A percentile compares a stretch with the other conserved stretches of the same genome.
phyloP scores from a whole-genome alignment of 495 filamentous ascomycete species.

The Hypoxylon fuscum region DNA sequence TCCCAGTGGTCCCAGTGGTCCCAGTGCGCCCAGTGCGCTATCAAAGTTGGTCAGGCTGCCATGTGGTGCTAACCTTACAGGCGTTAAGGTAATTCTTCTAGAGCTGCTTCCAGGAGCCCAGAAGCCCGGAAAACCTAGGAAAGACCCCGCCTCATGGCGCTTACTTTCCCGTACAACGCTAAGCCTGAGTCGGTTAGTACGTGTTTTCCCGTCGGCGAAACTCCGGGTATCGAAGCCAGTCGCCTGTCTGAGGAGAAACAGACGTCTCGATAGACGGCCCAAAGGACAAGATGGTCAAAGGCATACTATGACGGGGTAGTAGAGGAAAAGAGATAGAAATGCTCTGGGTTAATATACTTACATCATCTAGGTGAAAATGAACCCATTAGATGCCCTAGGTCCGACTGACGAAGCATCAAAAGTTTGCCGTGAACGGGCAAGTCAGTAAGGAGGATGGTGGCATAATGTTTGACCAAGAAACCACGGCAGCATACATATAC shows the following conservation, averaged over 20 bases:
- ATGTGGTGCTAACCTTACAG: no score
- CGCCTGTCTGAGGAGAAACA: conserved; percentile 26
- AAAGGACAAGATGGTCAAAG: conserved; percentile 16
- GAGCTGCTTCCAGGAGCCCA: conserved; percentile 10
- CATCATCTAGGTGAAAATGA: conserved; percentile 1
- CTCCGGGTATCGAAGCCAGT: conserved; percentile 23
- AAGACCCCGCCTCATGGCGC: conserved; percentile 15
- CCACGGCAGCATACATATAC: conserved; percentile 29
- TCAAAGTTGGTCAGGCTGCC: not conserved
- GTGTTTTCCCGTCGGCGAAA: conserved; percentile 13
- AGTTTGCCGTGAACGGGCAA: conserved; percentile 1
- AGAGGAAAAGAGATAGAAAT: not conserved
- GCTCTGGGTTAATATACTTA: conserved; percentile 7
- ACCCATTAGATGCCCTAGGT: not conserved
- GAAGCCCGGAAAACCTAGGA: not conserved
- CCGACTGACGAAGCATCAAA: conserved; percentile 6
- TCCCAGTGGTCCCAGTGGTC: no score
- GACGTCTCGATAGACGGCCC: conserved; percentile 10
- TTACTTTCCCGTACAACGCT: not conserved
- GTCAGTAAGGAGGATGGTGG: conserved; percentile 26
- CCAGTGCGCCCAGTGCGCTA: conserved; percentile 3
- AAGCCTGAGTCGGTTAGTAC: conserved; percentile 18
- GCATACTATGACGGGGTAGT: not conserved
- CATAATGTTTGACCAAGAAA: conserved; percentile 26
- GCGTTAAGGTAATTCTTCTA: no score